Base-by-base conservation (phyloP, 2,329 filamentous ascomycete genomes). In the Trichoderma sp. region DNA sequence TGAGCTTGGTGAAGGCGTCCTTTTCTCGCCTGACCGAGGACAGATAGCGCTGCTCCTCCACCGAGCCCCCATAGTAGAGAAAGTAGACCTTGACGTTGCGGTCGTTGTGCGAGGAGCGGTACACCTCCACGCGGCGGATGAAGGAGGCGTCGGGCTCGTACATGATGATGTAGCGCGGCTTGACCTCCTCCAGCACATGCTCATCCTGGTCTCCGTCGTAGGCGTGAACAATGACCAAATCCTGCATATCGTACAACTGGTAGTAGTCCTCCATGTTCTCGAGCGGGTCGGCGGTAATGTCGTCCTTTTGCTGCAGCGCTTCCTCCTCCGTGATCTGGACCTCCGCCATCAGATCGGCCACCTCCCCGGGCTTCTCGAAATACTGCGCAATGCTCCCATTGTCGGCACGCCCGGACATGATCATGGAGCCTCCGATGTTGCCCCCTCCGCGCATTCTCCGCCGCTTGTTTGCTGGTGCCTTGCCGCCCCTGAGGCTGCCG, bases 121-220 rank as follows among this genome's bases (percentile, higher is more conserved):
- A 99, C 2, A 98, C 93, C 75, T 99, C 95, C 21, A 99, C 90
- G 44, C 94, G 85, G 15, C 95, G 88, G 72, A 98, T 97, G 76
- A 99, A 99, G 3, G 94, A 89, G 3, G 94, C 88, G 69, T 98
- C 93, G 1, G 95, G 94, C 75, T 98, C 95, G 77, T 97, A 99
- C 95, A 99, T 98, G 79, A 99, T 90, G 66, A 99, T 92, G 76
- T 97, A 97, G 67, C 91, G 88, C 41, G 95, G 95, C 73, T 91
- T 93, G 65, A 95, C 84, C 77, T 99, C 95, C 75, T 99, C 94
- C 1, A 99, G 84, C n/a, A 98, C 85, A 75, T 96, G 92, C 74
- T 98, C 95, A 75, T 99, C 95, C 80, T 94, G 90, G 74, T 98
- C 95, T 12, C 93, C 93, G 66, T 97, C 93, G 75, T 97, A 99